These are phyloP conservation scores for Pogostemon cablin DNA, from an alignment of 257 asterid genomes.

Conservation along the genomic window DNA sequence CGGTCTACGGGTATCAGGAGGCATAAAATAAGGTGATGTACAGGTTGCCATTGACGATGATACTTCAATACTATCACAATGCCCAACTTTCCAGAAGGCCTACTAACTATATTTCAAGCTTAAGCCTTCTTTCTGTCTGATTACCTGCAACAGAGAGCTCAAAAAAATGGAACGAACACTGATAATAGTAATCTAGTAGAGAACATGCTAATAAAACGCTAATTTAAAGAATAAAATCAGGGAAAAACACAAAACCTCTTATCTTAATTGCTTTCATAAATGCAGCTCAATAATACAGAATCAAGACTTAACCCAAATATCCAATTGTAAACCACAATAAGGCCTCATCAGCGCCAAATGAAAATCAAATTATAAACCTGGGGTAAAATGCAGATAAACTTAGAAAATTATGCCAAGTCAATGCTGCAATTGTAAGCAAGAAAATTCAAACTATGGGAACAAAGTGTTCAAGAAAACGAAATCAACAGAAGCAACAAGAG, in stretches of 20 bases:
- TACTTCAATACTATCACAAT: not conserved
- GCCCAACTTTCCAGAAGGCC: constrained; percentile 13
- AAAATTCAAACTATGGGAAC: not conserved
- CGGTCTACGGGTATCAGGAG: constrained; percentile 57
- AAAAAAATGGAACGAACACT: not conserved
- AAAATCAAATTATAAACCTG: constrained; percentile 19
- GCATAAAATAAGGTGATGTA: constrained; percentile 55
- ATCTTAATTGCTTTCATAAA: not conserved
- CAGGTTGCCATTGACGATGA: constrained; percentile 59
- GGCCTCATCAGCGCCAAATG: not conserved
- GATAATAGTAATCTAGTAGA: not conserved
- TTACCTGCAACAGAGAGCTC: constrained; percentile 35
- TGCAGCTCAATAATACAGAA: constrained; percentile 14
- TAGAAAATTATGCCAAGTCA: not conserved
- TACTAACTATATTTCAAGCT: constrained; percentile 24
- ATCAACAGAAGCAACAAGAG: not conserved
- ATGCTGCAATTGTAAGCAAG: not conserved
- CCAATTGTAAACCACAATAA: constrained; percentile 9
- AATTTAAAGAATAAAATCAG: not conserved
- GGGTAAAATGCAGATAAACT: constrained; percentile 6
- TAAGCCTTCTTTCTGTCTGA: constrained; percentile 10
- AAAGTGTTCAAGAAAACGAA: not conserved
- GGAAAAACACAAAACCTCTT: constrained; percentile 24
- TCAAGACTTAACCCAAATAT: not conserved
- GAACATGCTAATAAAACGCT: not conserved